Percentiles rank a stretch among this genome's conserved stretches.
phyloP scores from a whole-genome alignment of 352 stramenopile genomes.

The Thraustochytrium striatum region DNA sequence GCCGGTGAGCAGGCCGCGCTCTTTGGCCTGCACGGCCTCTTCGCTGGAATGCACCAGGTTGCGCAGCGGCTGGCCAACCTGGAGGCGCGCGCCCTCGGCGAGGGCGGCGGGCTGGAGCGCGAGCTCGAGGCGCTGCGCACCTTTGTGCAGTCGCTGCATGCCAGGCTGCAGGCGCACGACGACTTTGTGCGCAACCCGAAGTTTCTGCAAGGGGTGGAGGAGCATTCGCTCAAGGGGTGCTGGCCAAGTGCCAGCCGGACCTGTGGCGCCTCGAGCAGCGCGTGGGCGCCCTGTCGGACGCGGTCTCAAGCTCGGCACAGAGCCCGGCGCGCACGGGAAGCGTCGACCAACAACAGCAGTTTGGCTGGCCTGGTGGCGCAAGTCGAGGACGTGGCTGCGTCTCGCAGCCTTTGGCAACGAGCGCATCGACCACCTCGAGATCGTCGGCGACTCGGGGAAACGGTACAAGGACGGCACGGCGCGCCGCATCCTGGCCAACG shows the following conservation, averaged over 20 bases:
- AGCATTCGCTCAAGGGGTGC: neutral
- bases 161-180: conserved; percentile 1
- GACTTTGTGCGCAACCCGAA: neutral
- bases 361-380: neutral
- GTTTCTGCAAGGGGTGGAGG: conserved; percentile 10
- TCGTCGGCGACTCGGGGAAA: neutral
- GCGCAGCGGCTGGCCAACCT: too few relatives aligned
- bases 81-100: too few relatives aligned
- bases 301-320: neutral
- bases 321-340: neutral
- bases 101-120: neutral
- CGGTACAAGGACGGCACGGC: conserved; percentile 21
- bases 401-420: conserved; percentile 27
- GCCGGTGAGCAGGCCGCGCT: too few relatives aligned
- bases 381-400: neutral
- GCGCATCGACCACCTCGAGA: conserved; percentile 19
- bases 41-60: too few relatives aligned
- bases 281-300: neutral
- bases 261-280: neutral
- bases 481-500: neutral
- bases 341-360: neutral
- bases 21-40: too few relatives aligned
- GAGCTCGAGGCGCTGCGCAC: neutral
- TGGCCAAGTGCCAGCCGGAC: conserved; percentile 21
- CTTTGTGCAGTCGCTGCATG: neutral